A percentile compares a stretch with the other conserved stretches of the same genome.
Evolutionary conservation across 129 eudicot genomes (phyloP).

Genomic region (sunflower (Helianthus annuus)): HanXRQr2.0-SUNRISE NC_035441.2:95612559-95613058

Average conservation of each 20-base stretch:
- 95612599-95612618: too few species aligned
- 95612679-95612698: too few species aligned
- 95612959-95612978: conserved; percentile 83
- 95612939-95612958: conserved; percentile 79
- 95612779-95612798: too few species aligned
- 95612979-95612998: conserved; percentile 81
- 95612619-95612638: too few species aligned
- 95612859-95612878: conserved; percentile 29
- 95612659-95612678: too few species aligned
- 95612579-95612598: too few species aligned
- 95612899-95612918: conserved; percentile 77
- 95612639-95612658: too few species aligned
- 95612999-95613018: conserved; percentile 60
- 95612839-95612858: conserved; percentile 49
- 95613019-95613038: conserved; percentile 77
- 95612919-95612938: conserved; percentile 77
- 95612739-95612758: neutral
- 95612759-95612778: too few species aligned
- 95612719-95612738: neutral
- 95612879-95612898: conserved; percentile 39
- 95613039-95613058: conserved; percentile 79
- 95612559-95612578: too few species aligned
- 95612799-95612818: conserved; percentile 16
- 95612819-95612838: neutral
- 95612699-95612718: neutral